phyloP scores from a whole-genome alignment of 148 eudicot genomes.

The Agrostemma githago region DNA sequence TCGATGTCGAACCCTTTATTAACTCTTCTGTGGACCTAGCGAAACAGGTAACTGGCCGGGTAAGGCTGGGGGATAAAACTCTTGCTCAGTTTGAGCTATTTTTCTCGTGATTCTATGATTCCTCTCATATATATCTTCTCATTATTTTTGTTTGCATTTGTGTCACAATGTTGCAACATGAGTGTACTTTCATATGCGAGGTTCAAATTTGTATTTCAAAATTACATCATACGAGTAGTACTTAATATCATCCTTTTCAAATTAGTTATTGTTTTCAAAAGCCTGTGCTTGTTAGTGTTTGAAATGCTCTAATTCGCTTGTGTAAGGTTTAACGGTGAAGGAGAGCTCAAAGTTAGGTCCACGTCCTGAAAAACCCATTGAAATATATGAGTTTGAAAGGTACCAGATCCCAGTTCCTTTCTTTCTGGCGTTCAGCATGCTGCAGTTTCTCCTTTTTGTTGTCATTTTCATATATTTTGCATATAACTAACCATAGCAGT shows the following conservation, averaged over 20 bases:
- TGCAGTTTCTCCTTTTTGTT: conserved; percentile 6
- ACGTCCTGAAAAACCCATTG: conserved; percentile 87
- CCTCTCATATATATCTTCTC: not conserved
- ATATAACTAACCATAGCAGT: conserved; percentile 10
- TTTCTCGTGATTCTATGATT: not conserved
- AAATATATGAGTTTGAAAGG: conserved; percentile 97
- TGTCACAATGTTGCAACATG: not conserved
- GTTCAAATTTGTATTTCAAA: not conserved
- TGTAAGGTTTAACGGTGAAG: conserved; percentile 68
- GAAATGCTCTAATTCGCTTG: not conserved
- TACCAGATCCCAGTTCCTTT: conserved; percentile 18
- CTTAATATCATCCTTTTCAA: not conserved
- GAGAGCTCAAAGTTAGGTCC: conserved; percentile 87
- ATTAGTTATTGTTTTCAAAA: not conserved
- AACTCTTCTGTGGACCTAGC: not conserved
- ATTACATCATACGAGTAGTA: not conserved
- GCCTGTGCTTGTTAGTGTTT: not conserved
- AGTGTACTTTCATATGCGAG: not conserved
- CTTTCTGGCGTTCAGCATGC: not conserved
- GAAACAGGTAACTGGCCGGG: not conserved
- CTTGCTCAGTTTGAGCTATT: not conserved
- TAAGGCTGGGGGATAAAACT: not conserved
- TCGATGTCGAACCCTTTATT: not conserved
- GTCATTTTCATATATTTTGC: not conserved
- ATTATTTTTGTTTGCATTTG: not conserved